Percentiles rank a stretch among this genome's conserved stretches.
phyloP scores from a whole-genome alignment of 2,329 filamentous ascomycete genomes.

The Aspergillus melleus region DNA sequence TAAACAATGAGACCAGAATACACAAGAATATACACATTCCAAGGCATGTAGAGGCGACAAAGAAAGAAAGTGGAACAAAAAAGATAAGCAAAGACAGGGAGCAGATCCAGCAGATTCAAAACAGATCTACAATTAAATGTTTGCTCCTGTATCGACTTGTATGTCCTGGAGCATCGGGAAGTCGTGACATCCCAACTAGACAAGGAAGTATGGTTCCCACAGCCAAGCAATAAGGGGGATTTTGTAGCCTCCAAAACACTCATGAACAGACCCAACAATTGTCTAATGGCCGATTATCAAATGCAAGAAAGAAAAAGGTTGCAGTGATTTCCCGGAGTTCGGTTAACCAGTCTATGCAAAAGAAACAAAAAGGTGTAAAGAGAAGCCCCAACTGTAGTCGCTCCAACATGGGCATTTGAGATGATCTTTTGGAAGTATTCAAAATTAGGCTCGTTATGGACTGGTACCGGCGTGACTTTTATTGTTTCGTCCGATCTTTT shows the following conservation, averaged over 20 bases:
- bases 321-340: conserved; percentile 13
- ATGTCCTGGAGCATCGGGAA: neutral
- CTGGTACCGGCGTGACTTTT: conserved; percentile 16
- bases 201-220: too few relatives aligned
- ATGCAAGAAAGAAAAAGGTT: conserved; percentile 14
- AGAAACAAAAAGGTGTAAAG: conserved; percentile 3
- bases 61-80: neutral
- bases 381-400: conserved; percentile 11
- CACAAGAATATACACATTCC: neutral
- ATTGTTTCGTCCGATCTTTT: conserved; percentile 20
- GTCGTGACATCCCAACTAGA: neutral
- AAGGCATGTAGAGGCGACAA: neutral
- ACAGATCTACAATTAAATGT: neutral
- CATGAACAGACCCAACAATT: conserved; percentile 12
- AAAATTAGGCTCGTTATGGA: conserved; percentile 10
- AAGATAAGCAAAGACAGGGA: neutral
- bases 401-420: conserved; percentile 9
- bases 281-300: conserved; percentile 17
- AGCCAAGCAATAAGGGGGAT: neutral
- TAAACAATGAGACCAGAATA: neutral
- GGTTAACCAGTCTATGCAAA: conserved; percentile 25
- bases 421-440: conserved; percentile 15
- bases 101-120: neutral
- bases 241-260: conserved; percentile 3
- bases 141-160: neutral